These are phyloP conservation scores for Zarea fungicola DNA, from an alignment of 2,329 filamentous ascomycete species.

Conservation along the genomic window DNA sequence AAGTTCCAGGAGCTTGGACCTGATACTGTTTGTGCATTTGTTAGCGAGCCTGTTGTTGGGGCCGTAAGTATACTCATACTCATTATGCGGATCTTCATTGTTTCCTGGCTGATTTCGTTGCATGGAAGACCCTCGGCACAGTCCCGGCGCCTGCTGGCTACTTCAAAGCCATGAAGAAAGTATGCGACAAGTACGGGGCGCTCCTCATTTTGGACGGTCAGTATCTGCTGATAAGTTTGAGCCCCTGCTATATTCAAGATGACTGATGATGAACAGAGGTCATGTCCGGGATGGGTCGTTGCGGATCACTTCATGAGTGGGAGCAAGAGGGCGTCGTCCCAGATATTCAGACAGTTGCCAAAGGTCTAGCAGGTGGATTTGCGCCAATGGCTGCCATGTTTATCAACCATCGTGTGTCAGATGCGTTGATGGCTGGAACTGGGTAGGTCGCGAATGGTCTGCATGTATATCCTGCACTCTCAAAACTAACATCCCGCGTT, in stretches of 20 bases:
- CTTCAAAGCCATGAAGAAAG: constrained; percentile 57
- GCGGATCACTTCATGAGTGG: constrained; percentile 57
- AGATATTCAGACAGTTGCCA: constrained; percentile 62
- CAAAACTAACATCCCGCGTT: neutral
- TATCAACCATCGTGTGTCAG: constrained; percentile 44
- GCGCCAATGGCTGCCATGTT: constrained; percentile 57
- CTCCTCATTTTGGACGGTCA: constrained; percentile 61
- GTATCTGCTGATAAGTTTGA: neutral
- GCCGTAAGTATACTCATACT: constrained; percentile 30
- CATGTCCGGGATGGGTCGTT: constrained; percentile 63
- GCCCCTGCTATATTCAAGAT: neutral
- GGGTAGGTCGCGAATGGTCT: no score
- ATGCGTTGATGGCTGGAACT: constrained; percentile 33
- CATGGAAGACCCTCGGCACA: constrained; percentile 48
- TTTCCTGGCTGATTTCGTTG: neutral
- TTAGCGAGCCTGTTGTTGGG: constrained; percentile 67
- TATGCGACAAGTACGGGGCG: constrained; percentile 67
- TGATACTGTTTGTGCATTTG: constrained; percentile 62
- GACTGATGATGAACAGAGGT: constrained; percentile 44
- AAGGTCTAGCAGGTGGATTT: constrained; percentile 61
- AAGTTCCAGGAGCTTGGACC: constrained; percentile 61
- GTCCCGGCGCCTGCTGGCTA: constrained; percentile 64
- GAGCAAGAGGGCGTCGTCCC: constrained; percentile 53
- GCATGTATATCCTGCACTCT: no score
- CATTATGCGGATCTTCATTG: neutral